Base-by-base conservation (phyloP, 352 stramenopile species). In the Pythium biforme region DNA sequence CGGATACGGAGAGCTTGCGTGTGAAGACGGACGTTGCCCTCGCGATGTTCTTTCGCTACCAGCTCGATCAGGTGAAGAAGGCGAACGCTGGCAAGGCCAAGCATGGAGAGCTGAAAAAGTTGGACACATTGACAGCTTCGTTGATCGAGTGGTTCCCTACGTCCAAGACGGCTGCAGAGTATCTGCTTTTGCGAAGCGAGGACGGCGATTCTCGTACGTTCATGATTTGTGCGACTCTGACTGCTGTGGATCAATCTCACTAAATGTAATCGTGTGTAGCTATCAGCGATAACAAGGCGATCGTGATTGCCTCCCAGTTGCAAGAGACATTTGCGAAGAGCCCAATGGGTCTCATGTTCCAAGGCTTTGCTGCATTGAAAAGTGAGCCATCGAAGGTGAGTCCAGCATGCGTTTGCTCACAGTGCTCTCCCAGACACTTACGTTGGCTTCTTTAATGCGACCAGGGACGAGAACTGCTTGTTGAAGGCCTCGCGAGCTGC, bases 41-140 rank as follows among this genome's bases (percentile, higher is more conserved):
- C 19, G 83, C 81, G 9, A 83, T 88, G 59, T 91, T 92, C 56
- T 73, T 92, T 69, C 78, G 81, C 37, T 63, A 76, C n/a, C 78
- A 90, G 23, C 51, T 91, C 15, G 74, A 92, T 50, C 62, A 55
- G 4, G 62, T 90, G 19, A 90, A 90, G 51, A 34, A 48, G 10
- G 54, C 69, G 1, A 73, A 70, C 26, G 17, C 48, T 5, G 48
- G 43, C 7, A 53, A 37, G 3, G 14, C 41, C 8, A 84, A 85
- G 56, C 74, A 80, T 25, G 80, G 26, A 15, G 55, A 75, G 31
- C 51, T 90, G 9, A 69, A 74, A 33, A 70, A 62, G 15, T 37
- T 93, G 25, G 86, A 95, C 58, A 52, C 46, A 1, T 51, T 94
- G 5, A 74, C 76, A 1, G 12, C 64, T 4, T 77, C 70, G 8